Evolutionary conservation across 2,329 filamentous ascomycete genomes (phyloP), one percentile per base, ranked within the genome.

Genomic region (Dendrostoma leiphaemia): DNA sequence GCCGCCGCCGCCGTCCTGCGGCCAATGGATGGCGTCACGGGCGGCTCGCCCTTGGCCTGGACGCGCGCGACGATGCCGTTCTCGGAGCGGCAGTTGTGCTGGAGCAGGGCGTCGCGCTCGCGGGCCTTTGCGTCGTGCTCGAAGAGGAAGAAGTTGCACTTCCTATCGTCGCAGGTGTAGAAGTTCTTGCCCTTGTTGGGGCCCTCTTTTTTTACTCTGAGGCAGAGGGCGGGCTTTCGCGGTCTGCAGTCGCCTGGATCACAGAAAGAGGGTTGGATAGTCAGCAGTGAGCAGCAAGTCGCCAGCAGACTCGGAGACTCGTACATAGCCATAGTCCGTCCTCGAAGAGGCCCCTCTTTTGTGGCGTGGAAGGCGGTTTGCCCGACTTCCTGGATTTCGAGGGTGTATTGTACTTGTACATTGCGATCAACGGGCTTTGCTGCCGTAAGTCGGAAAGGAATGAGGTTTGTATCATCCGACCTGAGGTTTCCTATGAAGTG

Each of bases 211-310:
- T 66, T 70, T 28, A 72, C 71, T 48, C 68, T 65, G n/a, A 66
- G 63, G 32, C 67, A 64, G 9, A 61, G 59, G 6, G 74, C 74
- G 24, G 62, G 64, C 24, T 64, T 62, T 13, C 71, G 74, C 23
- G 74, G 75, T 23, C 66, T 64, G 54, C 75, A 78, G 57, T 78
- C 73, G 62, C 74, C 73, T 75, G n/a, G n/a, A n/a, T n/a, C n/a
- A n/a, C n/a, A n/a, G n/a, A n/a, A n/a, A n/a, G n/a, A n/a, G n/a
- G n/a, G n/a, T n/a, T n/a, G n/a, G n/a, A n/a, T n/a, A n/a, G n/a
- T n/a, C n/a, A n/a, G n/a, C n/a, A n/a, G n/a, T n/a, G n/a, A n/a
- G n/a, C n/a, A n/a, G n/a, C n/a, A n/a, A n/a, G n/a, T n/a, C n/a
- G n/a, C n/a, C n/a, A n/a, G n/a, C n/a, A n/a, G 26, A 13, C 9